Evolutionary conservation across 2,329 filamentous ascomycete genomes (phyloP), one percentile per base, ranked within the genome.

Genomic region (Fusarium domesticum): DNA sequence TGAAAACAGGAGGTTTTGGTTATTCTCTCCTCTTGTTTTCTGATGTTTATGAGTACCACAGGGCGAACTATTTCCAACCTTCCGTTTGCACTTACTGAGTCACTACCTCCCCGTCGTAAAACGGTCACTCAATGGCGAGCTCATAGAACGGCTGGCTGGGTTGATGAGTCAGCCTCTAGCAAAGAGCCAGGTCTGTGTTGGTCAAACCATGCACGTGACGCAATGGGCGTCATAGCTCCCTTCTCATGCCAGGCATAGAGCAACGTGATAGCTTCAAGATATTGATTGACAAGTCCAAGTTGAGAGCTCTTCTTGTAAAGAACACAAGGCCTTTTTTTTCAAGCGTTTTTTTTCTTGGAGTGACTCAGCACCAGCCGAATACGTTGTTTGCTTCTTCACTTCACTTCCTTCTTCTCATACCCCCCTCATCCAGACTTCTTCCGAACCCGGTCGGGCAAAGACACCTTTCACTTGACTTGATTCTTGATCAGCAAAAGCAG

Each of bases 391-490:
- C 10, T 12, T 4, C 14, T 37, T 28, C 30, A 25, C 23, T 2
- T 33, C 31, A 16, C 11, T 36, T 25, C 23, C 31, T 15, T 39
- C 43, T 45, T 35, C 18, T 30, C 39, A 28, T 33, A 39, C 30
- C 19, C 30, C 18, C 16, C 30, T 37, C 15, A 34, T 36, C 47
- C 40, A 25, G 49, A 34, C 32, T 33, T 45, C n/a, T 14, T 30
- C 19, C 2, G 36, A 42, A 10, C 23, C 23, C 46, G 47, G 47
- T 19, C 43, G 44, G 44, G 38, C 48, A 45, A 51, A 58, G 57
- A 57, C 56, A 59, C 46, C 49, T 59, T 51, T 45, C 50, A 45
- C 39, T 35, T 43, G n/a, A n/a, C n/a, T n/a, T n/a, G n/a, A n/a
- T n/a, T n/a, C n/a, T n/a, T n/a, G n/a, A n/a, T 42, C 39, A 43